Evolutionary conservation across 805 yeast species (phyloP), one percentile per base, ranked within the genome.

Genomic region (Candida sphagnicola): DNA sequence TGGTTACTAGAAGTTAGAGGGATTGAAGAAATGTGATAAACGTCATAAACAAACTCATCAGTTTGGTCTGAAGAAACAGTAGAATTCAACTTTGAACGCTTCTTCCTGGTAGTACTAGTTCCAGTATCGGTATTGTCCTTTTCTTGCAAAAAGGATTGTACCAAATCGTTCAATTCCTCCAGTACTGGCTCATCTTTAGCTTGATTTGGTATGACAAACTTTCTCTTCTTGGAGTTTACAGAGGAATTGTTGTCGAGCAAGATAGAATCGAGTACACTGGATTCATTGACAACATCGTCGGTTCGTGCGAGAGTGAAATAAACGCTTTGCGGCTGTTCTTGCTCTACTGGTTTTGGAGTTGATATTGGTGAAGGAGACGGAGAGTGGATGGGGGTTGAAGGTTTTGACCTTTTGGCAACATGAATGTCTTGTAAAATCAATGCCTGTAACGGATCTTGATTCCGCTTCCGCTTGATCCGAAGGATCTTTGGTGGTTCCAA

Each of bases 371-470:
- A 37, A 10, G 41, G 34, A 4, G 35, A 39, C 4, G 50, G 56
- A 2, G 43, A 77, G 50, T 59, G 48, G 2, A 47, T 32, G 1
- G 65, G 69, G 8, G 66, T 53, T 11, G 64, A 53, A 2, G 67
- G 64, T 44, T 65, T 67, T 17, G 75, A 64, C 38, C 76, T 53
- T 49, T 78, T 68, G 34, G 66, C 50, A 8, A 47, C 26, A 18
- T 58, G 57, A 14, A 51, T 45, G 28, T 66, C 68, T 36, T 74
- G 78, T 18, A 76, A 50, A 8, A 76, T 62, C 50, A 90, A 70
- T 1, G 96, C 95, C 49, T 85, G 88, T 17, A 91, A 69, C 2
- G 97, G 95, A 48, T 87, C 96, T 51, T 88, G 93, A 38, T 78
- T 81, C 43, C 96, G 72, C 53, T 84, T 83, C 42, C 98, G 74